Conservation (phyloP, 768 basidiomycete species). For the Brasilioporus rufonigricans region DNA sequence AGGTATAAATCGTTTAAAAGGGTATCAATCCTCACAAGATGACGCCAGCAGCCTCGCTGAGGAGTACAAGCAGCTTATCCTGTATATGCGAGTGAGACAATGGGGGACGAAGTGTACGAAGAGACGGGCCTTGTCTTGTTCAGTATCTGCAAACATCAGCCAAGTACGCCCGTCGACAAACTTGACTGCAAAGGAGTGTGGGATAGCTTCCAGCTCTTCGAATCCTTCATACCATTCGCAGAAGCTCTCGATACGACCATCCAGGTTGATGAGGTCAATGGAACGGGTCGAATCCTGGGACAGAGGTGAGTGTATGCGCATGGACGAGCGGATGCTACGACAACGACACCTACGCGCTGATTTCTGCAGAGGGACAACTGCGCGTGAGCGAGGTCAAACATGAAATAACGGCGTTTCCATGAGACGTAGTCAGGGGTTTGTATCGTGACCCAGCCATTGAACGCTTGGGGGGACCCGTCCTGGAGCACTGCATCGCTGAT, state of each 20-base stretch:
- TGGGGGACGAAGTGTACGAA: background rate
- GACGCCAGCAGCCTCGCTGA: conserved; percentile 30
- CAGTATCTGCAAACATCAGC: conserved; percentile 60
- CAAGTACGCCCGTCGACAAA: conserved; percentile 52
- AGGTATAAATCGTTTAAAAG: conserved; percentile 2
- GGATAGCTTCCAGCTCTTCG: conserved; percentile 63
- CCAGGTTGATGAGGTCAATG: conserved; percentile 41
- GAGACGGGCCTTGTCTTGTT: conserved; percentile 55
- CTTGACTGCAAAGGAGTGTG: conserved; percentile 64
- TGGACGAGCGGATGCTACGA: too few species aligned
- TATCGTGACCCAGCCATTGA: conserved; percentile 61
- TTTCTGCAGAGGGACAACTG: conserved; percentile 48
- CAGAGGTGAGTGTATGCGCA: conserved; percentile 1
- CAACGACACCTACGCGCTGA: conserved; percentile 45
- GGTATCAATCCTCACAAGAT: conserved; percentile 24
- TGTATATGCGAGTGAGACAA: conserved; percentile 6
- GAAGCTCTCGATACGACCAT: conserved; percentile 44
- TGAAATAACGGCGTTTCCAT: conserved; percentile 68
- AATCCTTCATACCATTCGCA: conserved; percentile 68
- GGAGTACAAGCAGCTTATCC: conserved; percentile 28
- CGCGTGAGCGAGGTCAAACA: conserved; percentile 44
- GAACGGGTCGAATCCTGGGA: conserved; percentile 30
- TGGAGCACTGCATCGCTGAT: conserved; percentile 47
- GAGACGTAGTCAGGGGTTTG: conserved; percentile 51
- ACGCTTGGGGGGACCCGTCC: conserved; percentile 37